Evolutionary conservation across 768 basidiomycete species (phyloP), one percentile per base, ranked within the genome.

Genomic region (Russula earlei): DNA sequence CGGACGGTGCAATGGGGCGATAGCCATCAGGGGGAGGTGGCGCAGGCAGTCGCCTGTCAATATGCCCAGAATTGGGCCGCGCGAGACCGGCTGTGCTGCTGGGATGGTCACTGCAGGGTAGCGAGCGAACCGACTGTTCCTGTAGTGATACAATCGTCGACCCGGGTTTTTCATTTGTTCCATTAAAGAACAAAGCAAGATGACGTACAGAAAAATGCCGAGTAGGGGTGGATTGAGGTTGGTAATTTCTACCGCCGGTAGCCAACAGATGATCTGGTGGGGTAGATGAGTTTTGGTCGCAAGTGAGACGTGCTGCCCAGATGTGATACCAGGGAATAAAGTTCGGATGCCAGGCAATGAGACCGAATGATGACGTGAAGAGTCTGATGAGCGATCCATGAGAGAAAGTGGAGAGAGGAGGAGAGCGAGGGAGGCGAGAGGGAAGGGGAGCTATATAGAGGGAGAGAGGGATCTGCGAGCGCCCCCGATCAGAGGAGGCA

Each of bases 331-430:
- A 25, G 67, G 67, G 52, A 68, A 64, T 56, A 68, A 60, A 24
- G 67, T 67, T 20, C 63, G 57, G 57, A 68, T 68, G 50, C 67
- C 64, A 24, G 67, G 67, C 38, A 68, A 61, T 1, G 65, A 63
- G 27, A 60, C 49, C 9, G 59, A 57, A 9, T 51, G 51, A 17
- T 42, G 57, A 24, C 49, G 53, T 34, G 52, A 46, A 12, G 53
- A 41, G 24, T 58, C 55, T 27, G 56, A 20, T 5, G 57, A 49
- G 20, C 52, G 56, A 45, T 53, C 58, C 60, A 61, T 61, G 46
- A 47, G 34, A 41, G 36, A 41, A 17, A 20, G 24, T 31, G 7
- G 45, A 38, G 49, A 49, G 54, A 37, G 20, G 45, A 47, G 25
- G 40, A 38, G 48, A 33, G 55, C 43, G 25, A 49, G 49, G 36